Evolutionary conservation across 768 basidiomycete genomes (phyloP), one percentile per base, ranked within the genome.

Genomic region (Pluteus cervinus): DNA sequence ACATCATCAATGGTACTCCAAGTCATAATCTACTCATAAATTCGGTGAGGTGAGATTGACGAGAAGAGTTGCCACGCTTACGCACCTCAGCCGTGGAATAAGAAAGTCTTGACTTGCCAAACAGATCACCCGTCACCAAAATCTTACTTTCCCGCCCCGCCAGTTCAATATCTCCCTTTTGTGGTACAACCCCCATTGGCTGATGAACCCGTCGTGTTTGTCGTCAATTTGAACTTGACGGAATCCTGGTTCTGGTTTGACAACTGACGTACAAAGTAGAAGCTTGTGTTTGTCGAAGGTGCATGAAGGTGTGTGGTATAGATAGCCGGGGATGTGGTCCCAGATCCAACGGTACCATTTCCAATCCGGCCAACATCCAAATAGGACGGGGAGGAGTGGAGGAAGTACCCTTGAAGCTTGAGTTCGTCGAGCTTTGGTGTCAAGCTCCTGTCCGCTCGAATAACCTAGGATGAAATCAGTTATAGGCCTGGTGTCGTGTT

Each of bases 341-440:
- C 57, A 11, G 43, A 46, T 9, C 68, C 69, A 10, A 62, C 59
- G 29, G 61, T 67, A 14, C 70, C 72, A 41, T 77, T 68, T 2
- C 78, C 78, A 12, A 81, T 63, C 50, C 73, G 63, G 36, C 79
- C 71, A 3, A 81, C 84, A 52, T 79, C 72, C 44, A 73, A 65
- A 50, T 84, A 79, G 38, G 76, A 75, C 0, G 73, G 73, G 4
- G 78, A 76, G 23, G 76, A 75, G 26, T 81, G 74, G 9, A 85
- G 59, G 61, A 85, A 85, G 20, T 79, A 65, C 5, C 65, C 70
- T 46, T 85, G 69, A 17, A 73, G 67, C 51, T 83, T 85, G 24
- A 85, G 62, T 40, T 85, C 82, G 29, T 69, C 60, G 46, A 73
- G 72, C 53, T 85, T 85, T 6, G 65, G 54, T 0, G 68, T 70